Conservation (phyloP, 441 rosid species). For the Erodium trifolium region DNA sequence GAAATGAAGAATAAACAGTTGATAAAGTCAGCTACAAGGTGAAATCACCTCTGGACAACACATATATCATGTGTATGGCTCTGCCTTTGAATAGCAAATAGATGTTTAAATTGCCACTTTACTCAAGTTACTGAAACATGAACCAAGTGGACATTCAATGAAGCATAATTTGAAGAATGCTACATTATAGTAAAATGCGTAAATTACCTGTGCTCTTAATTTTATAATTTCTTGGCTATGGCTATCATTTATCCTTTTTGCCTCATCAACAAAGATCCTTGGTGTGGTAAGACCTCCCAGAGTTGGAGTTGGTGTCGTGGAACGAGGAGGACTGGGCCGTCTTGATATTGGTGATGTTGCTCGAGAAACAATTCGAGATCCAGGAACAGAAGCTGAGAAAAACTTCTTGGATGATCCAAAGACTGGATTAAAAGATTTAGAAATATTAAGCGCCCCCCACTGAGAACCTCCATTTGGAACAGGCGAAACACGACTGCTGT, state of each 20-base stretch:
- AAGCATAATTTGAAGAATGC: neutral
- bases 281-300: slow-evolving; percentile 77
- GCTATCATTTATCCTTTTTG: slow-evolving; percentile 58
- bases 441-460: slow-evolving; percentile 58
- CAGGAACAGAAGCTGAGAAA: slow-evolving; percentile 97
- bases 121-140: too few species aligned
- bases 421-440: slow-evolving; percentile 73
- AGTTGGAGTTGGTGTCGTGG: slow-evolving; percentile 95
- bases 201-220: slow-evolving; percentile 72
- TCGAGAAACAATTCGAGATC: slow-evolving; percentile 91
- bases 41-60: too few species aligned
- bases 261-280: slow-evolving; percentile 55
- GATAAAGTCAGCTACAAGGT: too few species aligned
- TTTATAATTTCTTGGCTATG: slow-evolving; percentile 70
- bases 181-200: neutral
- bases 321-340: slow-evolving; percentile 87
- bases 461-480: slow-evolving; percentile 74
- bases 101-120: too few species aligned
- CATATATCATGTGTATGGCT: too few species aligned
- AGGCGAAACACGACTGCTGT: slow-evolving; percentile 86
- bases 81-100: too few species aligned
- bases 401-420: slow-evolving; percentile 89
- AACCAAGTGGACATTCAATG: neutral
- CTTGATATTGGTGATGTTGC: slow-evolving; percentile 95
- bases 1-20: too few species aligned